Evolutionary conservation across 352 stramenopile species (phyloP).

Genomic region (Globisporangium recalcitrans): DNA sequence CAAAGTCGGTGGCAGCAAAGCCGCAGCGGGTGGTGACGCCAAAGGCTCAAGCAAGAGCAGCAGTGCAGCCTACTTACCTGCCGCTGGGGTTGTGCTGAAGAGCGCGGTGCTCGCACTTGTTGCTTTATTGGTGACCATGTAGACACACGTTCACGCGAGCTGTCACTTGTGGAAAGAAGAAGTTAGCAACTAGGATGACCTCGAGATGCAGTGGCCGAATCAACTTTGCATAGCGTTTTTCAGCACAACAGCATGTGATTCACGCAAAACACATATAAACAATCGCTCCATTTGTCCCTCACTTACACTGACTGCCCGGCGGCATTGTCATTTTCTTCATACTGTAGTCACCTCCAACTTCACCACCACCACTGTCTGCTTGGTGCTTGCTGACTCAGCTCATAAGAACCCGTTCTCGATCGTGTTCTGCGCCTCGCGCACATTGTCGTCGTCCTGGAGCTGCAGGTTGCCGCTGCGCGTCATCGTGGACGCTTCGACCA

Average conservation of each 20-base stretch:
- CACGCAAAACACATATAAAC: too few relatives aligned
- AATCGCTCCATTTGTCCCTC: too few relatives aligned
- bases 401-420: conserved; percentile 36
- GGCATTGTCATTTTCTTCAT: too few relatives aligned
- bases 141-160: too few relatives aligned
- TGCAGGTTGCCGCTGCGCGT: conserved; percentile 31
- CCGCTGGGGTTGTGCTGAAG: background rate
- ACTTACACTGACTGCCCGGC: too few relatives aligned
- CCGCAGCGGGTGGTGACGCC: background rate
- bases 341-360: too few relatives aligned
- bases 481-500: conserved; percentile 31
- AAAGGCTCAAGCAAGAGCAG: background rate
- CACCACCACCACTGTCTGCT: too few relatives aligned
- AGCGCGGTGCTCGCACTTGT: background rate
- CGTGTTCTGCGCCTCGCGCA: conserved; percentile 30
- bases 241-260: too few relatives aligned
- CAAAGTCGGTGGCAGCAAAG: conserved; percentile 8
- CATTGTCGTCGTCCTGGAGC: conserved; percentile 18
- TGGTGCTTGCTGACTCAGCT: background rate
- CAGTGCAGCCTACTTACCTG: background rate
- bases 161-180: too few relatives aligned
- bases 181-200: too few relatives aligned
- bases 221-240: too few relatives aligned
- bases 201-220: too few relatives aligned
- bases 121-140: background rate